Base-by-base conservation (phyloP, 78 protist genomes). In the Chrysochromulina parva region DNA sequence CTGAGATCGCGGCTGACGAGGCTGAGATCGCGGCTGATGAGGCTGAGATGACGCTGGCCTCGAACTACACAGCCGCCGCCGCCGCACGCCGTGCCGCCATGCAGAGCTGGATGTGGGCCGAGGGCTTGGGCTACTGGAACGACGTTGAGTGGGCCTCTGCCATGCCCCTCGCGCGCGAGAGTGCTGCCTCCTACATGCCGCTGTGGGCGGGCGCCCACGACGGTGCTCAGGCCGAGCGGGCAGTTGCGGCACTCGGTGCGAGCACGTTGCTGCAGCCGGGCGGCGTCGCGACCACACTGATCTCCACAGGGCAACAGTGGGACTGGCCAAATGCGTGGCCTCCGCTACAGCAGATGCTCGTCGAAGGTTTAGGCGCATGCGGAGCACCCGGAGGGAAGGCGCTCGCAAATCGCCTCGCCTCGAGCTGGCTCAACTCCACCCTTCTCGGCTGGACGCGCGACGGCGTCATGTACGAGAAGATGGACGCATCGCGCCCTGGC, bases 241-340 rank as follows among this genome's bases (percentile, higher is more conserved):
- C 88, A 14, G 67, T 28, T n/a, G 11, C 22, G 6, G 20, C 65
- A 3, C 65, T 89, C 55, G n/a, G 81, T 3, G 60, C 52, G 19
- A 14, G 59, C 38, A 28, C 38, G 22, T 59, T 91, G 28, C 24
- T 91, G 48, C 76, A 47, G 11, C 38, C 26, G 1, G 95, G 96
- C 52, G 96, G 96, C 24, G 88, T 92, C 6, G 93, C 95, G 47
- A 69, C 96, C 20, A 69, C 94, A 38, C 22, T 76, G 0, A 24
- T 69, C 0, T 16, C 9, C 2, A 54, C 85, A 4, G 78, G 93
- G 17, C 92, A 93, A 65, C 96, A 94, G 88, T 94, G 96, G 96
- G 96, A 94, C 91, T 73, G 58, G 57, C 96, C 96, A 28, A 94
- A 94, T 52, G 90, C 85, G 22, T 94, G 96, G 96, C 73, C 95